Percentiles rank a stretch among this genome's conserved stretches.
phyloP scores from a whole-genome alignment of 75 land plant species.

The Larix kaempferi region DNA sequence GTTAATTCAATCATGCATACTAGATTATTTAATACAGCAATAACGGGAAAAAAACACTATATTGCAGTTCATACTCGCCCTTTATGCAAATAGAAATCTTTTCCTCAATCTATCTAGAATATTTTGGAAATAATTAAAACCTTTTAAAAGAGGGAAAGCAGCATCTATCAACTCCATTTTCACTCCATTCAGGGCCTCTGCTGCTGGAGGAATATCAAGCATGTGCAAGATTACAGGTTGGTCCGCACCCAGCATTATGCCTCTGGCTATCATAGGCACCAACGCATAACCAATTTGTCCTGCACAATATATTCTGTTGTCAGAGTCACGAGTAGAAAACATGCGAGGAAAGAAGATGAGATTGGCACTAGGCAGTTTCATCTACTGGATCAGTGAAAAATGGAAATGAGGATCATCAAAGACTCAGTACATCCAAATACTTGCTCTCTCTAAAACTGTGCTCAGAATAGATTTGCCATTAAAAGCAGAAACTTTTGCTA shows the following conservation, averaged over 20 bases:
- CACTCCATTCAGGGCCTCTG: constrained; percentile 88
- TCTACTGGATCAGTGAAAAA: not conserved
- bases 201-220: constrained; percentile 92
- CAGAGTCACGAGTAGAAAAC: not conserved
- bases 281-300: constrained; percentile 99
- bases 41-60: not conserved
- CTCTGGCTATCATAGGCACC: constrained; percentile 97
- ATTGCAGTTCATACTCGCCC: not conserved
- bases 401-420: not conserved
- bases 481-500: not conserved
- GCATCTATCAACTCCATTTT: constrained; percentile 98
- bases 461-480: not conserved
- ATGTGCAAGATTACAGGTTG: constrained; percentile 96
- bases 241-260: constrained; percentile 83
- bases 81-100: not conserved
- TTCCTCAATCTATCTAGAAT: not conserved
- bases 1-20: not conserved
- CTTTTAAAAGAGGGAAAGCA: constrained; percentile 95
- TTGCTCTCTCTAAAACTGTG: not conserved
- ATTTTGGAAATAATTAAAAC: constrained; percentile 21
- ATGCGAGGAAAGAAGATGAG: not conserved
- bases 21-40: not conserved
- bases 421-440: not conserved
- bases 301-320: constrained; percentile 25
- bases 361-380: not conserved